Conservation (phyloP, 768 basidiomycete genomes). For the Coprinellus micaceus region DNA sequence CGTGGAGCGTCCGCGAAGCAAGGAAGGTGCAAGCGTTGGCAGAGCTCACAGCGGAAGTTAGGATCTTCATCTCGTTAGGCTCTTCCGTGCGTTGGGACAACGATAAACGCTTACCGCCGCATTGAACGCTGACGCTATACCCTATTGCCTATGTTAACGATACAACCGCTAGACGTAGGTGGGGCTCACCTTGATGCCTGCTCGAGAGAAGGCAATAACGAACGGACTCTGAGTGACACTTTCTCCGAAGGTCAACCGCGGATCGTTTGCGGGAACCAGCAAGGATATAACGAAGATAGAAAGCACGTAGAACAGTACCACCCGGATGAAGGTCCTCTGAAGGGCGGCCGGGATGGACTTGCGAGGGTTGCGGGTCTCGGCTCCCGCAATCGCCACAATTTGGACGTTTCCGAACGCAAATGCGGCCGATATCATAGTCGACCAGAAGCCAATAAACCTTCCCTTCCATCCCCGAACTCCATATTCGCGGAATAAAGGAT, state of each 20-base stretch:
- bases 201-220: constrained; percentile 62
- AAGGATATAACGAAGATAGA: constrained; percentile 63
- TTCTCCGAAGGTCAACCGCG: constrained; percentile 21
- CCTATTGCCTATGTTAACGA: constrained; percentile 16
- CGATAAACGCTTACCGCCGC: constrained; percentile 36
- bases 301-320: constrained; percentile 43
- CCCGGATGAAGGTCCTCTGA: constrained; percentile 45
- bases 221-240: constrained; percentile 63
- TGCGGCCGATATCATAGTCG: constrained; percentile 37
- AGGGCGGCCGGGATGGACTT: constrained; percentile 64
- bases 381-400: constrained; percentile 35
- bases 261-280: constrained; percentile 61
- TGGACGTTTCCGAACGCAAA: constrained; percentile 70
- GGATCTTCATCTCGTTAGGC: constrained; percentile 21
- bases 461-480: constrained; percentile 33
- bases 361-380: constrained; percentile 63
- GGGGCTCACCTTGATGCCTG: constrained; percentile 52
- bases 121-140: constrained; percentile 43
- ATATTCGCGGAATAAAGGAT: constrained; percentile 26
- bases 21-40: constrained; percentile 52
- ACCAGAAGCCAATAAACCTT: constrained; percentile 49
- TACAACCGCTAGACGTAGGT: neutral
- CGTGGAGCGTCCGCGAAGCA: constrained; percentile 36
- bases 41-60: constrained; percentile 59
- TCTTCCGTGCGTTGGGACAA: neutral